These are phyloP conservation scores for Hemisphaericaspora nanyangensis DNA, from an alignment of 805 yeast species.

Conservation along the genomic window DNA sequence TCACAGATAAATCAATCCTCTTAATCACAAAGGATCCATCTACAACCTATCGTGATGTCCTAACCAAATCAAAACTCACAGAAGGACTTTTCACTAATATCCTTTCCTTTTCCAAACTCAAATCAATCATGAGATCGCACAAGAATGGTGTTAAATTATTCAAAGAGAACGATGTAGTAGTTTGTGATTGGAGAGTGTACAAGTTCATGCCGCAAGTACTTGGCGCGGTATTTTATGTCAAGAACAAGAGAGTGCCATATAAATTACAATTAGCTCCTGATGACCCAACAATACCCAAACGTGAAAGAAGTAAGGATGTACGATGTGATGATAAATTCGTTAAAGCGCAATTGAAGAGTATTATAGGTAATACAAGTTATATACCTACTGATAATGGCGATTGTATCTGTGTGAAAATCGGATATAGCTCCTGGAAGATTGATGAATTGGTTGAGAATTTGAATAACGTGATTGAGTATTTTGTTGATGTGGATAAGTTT, in stretches of 20 bases:
- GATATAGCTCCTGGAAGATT: conserved; percentile 45
- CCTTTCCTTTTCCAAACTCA: conserved; percentile 54
- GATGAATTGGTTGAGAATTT: conserved; percentile 49
- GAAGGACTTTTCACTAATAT: conserved; percentile 61
- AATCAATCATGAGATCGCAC: conserved; percentile 40
- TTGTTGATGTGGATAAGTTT: conserved; percentile 37
- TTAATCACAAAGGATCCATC: conserved; percentile 76
- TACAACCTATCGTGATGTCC: conserved; percentile 46
- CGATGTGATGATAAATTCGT: conserved; percentile 65
- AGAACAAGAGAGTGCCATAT: conserved; percentile 63
- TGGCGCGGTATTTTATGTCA: conserved; percentile 58
- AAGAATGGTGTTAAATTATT: conserved; percentile 46
- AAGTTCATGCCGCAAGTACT: conserved; percentile 55
- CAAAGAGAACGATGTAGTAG: conserved; percentile 61
- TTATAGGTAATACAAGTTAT: conserved; percentile 58
- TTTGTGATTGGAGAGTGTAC: conserved; percentile 68
- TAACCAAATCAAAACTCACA: conserved; percentile 50
- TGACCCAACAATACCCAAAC: conserved; percentile 17
- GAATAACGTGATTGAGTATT: conserved; percentile 45
- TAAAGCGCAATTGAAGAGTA: conserved; percentile 58
- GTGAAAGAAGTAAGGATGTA: conserved; percentile 46
- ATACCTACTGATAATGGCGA: conserved; percentile 58
- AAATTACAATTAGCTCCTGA: conserved; percentile 59
- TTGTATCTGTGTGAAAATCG: conserved; percentile 57
- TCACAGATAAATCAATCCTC: conserved; percentile 49